Conservation (phyloP, 2,329 filamentous ascomycete genomes). For the Biscogniauxia sp. region DNA sequence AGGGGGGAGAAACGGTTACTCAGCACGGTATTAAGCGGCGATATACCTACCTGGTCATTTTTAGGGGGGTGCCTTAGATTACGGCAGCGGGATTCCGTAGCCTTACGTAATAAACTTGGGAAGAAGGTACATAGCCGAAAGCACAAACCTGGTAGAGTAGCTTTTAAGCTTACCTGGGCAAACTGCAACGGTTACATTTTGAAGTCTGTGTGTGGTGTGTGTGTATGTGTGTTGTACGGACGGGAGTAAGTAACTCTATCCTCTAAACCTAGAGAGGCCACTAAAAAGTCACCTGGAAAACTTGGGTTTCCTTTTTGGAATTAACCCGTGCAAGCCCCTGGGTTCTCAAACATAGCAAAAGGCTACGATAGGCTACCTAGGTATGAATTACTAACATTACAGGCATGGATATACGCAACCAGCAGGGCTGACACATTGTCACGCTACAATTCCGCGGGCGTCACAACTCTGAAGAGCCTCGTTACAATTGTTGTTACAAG, state of each 20-base stretch:
- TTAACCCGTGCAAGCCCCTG: background rate
- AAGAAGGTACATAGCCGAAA: background rate
- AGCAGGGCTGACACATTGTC: too few species aligned
- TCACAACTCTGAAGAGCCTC: too few species aligned
- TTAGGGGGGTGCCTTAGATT: background rate
- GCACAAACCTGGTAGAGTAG: background rate
- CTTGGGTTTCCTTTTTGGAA: background rate
- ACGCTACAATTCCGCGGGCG: too few species aligned
- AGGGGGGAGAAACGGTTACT: background rate
- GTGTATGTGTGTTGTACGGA: too few species aligned
- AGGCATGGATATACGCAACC: too few species aligned
- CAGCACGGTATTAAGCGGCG: background rate
- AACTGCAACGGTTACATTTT: background rate
- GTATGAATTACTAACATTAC: too few species aligned
- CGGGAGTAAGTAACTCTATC: too few species aligned
- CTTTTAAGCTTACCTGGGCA: background rate
- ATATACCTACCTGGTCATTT: background rate
- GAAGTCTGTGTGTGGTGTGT: background rate
- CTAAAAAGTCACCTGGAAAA: background rate
- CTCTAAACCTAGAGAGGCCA: background rate
- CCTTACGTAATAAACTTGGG: background rate
- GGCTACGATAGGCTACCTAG: too few species aligned
- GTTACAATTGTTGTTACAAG: too few species aligned
- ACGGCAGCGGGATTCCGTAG: background rate
- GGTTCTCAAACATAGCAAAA: background rate